Evolutionary conservation across 2,329 filamentous ascomycete genomes (phyloP), one percentile per base, ranked within the genome.

Genomic region (Pseudogymnoascus sp.): DNA sequence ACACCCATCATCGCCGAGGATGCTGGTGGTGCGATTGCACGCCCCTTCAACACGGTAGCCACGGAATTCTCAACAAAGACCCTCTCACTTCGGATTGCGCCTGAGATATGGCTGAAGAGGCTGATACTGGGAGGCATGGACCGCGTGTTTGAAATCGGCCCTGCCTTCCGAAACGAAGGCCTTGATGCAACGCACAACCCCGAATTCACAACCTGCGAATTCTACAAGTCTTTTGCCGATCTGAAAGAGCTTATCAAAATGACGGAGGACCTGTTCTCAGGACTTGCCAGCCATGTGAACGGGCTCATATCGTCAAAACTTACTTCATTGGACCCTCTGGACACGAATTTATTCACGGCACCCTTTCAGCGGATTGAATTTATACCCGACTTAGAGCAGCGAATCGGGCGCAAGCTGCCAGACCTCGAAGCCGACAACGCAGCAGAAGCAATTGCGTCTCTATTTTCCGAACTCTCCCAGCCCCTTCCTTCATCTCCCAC

Each of bases 141-240:
- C 70, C 87, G 82, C 66, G 86, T 99, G 25, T 99, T 96, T 72
- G 95, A 99, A 76, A 93, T 99, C 67, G 95, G 95, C 0, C 89
- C 91, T 3, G 87, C 87, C 11, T 99, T 99, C 76, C 86, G 95
- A 46, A 99, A 99, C 73, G 95, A 99, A 78, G 91, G 91, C 74
- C 78, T 96, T 37, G 93, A 97, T 74, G 84, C 84, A 31, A 96
- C 91, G 0, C 95, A 99, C 74, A 99, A 99, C 72, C 93, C 95
- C 0, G 95, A 99, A 73, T 99, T 97, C 77, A 95, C 90, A 50
- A 97, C 91, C 65, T 97, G 93, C 79, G 95, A 99, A 77, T 97
- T 96, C 77, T 99, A 99, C 76, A 88, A 89, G 66, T 88, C 93
- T 2, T 96, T 93, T 71, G 86, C 89, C 65, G 89, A 88, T 67